Conservation (phyloP, 768 basidiomycete species). For the Fomitopsis serialis region DNA sequence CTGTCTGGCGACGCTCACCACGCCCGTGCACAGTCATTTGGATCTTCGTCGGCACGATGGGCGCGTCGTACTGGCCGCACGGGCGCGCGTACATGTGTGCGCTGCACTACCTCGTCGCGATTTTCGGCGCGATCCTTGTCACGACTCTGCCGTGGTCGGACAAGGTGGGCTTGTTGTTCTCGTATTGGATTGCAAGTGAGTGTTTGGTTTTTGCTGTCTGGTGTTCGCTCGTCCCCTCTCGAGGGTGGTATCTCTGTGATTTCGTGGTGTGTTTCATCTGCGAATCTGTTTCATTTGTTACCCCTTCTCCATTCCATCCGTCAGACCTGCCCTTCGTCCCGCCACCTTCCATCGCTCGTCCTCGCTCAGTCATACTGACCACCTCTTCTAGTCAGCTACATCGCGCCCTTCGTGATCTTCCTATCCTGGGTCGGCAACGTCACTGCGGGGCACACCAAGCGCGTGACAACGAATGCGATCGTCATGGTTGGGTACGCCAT, state of each 20-base stretch:
- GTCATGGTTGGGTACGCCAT: conserved; percentile 68
- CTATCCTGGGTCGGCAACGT: conserved; percentile 70
- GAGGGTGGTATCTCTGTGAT: too few relatives aligned
- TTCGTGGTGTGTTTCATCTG: too few relatives aligned
- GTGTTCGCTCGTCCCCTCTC: too few relatives aligned
- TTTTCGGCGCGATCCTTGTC: conserved; percentile 67
- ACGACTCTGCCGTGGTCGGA: conserved; percentile 56
- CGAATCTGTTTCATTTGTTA: background rate
- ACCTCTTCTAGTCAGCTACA: conserved; percentile 48
- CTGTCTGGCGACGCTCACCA: background rate
- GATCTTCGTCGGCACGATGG: conserved; percentile 41
- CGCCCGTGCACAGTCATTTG: conserved; percentile 42
- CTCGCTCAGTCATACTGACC: conserved; percentile 17
- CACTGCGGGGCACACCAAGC: conserved; percentile 71
- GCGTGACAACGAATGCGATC: conserved; percentile 73
- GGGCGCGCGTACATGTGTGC: conserved; percentile 65
- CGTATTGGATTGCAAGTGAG: conserved; percentile 73
- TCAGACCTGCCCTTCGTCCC: too few relatives aligned
- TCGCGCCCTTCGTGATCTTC: conserved; percentile 62
- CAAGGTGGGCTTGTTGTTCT: conserved; percentile 67
- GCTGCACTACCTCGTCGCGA: conserved; percentile 60
- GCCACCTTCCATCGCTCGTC: background rate
- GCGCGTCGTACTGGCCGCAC: conserved; percentile 39
- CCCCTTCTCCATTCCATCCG: background rate
- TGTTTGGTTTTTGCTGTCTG: too few relatives aligned